Evolutionary conservation across 306 rosid genomes (phyloP), one percentile per base, ranked within the genome.

Genomic region (Trifolium fragiferum): DNA sequence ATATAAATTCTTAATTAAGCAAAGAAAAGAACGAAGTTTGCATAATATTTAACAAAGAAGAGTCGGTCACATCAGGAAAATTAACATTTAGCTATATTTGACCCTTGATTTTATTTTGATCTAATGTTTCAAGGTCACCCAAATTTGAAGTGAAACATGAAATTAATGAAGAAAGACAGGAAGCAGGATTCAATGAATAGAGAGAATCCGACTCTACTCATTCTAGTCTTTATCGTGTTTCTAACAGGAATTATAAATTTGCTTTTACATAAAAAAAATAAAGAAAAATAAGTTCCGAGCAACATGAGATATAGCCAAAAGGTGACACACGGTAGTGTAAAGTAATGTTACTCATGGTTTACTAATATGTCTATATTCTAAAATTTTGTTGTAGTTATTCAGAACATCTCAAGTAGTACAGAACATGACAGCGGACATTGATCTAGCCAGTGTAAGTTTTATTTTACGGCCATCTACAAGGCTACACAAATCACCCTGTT

Each of bases 271-370:
- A 30, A 44, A 68, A 14, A 66, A 68, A 57, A 18, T 9, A 49
- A 51, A 33, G 23, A 38, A 70, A 53, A 51, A 33, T 44, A 18
- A 25, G 35, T 43, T 68, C 70, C 4, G 7, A 33, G 13, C 51
- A 77, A 43, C 60, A 51, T 25, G 38, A 46, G 30, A 23, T 59
- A 59, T 5, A 33, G 54, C 30, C 33, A 60, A 20, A 49, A 10
- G 70, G 46, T 23, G 33, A 55, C 20, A 59, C 44, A 58, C 4
- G 33, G 75, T 49, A 61, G 37, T 70, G 58, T 20, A 70, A 78
- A 70, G 71, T 50, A 50, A 50, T 50, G 57, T 7, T 50, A 50
- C 57, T 16, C 4, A 25, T 13, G 18, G 35, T 57, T 57, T 23
- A 57, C 63, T 23, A 5, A 23, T 21, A 3, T 27, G 0, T 27